Base-by-base conservation (phyloP, 208 protist species). In the Leishmania aethiopica region DNA sequence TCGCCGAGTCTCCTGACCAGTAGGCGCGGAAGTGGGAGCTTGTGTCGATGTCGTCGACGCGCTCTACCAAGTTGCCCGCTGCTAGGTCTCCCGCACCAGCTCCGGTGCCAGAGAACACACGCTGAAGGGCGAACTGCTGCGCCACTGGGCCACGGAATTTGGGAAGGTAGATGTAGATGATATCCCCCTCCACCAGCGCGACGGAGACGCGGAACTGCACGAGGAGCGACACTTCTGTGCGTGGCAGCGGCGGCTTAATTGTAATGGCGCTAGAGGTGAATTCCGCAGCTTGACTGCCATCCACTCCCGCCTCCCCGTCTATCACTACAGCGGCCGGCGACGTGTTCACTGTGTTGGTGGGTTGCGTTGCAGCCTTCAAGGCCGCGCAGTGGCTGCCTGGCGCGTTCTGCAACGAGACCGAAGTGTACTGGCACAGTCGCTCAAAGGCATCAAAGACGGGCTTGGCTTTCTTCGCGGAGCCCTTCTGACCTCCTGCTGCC, bases 181-280 rank as follows among this genome's bases (percentile, higher is more conserved):
- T 64, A 75, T 97, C 94, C 17, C 92, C 91, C 75, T 88, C 88
- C 55, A 85, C 72, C 66, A 97, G 76, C 22, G 82, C 60, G 28
- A 94, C 92, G n/a, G 85, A 86, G 83, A 85, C 92, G 49, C 92
- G 91, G 80, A 95, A 95, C 80, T 95, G 86, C 75, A 97, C 77
- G 32, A 72, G 76, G 45, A 97, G 75, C 8, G 77, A 71, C 40
- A 94, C 92, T 78, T 94, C 91, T 42, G 89, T 87, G 60, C 85
- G 81, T 28, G 92, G 91, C 70, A 96, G 88, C 57, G 88, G 81
- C 8, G 94, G 94, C 4, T 78, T 84, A 59, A 97, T 86, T 40
- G 75, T 81, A 15, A 97, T 53, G 28, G 82, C 76, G n/a, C 85
- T 93, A 49, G 93, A 85, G 3, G 84, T 77, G 77, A 97, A 89